phyloP scores from a whole-genome alignment of 768 basidiomycete species.

The Leccinum obscurum region DNA sequence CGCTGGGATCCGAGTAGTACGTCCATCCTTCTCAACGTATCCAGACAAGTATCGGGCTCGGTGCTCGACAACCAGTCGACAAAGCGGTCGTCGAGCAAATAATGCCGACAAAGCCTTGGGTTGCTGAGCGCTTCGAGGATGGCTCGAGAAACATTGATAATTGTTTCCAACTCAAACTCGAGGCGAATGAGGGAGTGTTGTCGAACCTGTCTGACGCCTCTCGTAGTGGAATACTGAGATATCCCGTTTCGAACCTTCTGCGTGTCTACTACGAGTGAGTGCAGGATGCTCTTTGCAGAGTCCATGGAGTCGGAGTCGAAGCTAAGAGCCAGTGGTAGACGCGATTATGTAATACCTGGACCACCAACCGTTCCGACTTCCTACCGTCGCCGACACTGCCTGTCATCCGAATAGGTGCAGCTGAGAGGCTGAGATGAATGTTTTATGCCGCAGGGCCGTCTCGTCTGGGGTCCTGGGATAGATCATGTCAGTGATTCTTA shows the following conservation, averaged over 20 bases:
- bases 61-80: constrained; percentile 3
- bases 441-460: no score
- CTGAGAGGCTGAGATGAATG: no score
- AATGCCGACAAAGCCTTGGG: not conserved
- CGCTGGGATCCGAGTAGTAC: not conserved
- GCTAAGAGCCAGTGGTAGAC: no score
- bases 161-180: constrained; percentile 6
- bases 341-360: no score
- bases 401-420: no score
- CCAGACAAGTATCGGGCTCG: constrained; percentile 9
- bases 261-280: not conserved
- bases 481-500: no score
- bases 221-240: not conserved
- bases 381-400: no score
- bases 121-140: constrained; percentile 3
- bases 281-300: constrained; percentile 3
- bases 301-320: not conserved
- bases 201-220: constrained; percentile 1
- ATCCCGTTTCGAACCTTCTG: not conserved
- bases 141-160: constrained; percentile 5
- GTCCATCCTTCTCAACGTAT: constrained; percentile 1
- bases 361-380: no score
- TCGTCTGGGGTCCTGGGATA: no score
- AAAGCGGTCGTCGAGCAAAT: constrained; percentile 9
- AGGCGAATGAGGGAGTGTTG: constrained; percentile 10